Percentiles rank a stretch among this genome's conserved stretches.
Evolutionary conservation across 164 flowering plant genomes (phyloP).

Genomic region (Macadamia tetraphylla): DNA sequence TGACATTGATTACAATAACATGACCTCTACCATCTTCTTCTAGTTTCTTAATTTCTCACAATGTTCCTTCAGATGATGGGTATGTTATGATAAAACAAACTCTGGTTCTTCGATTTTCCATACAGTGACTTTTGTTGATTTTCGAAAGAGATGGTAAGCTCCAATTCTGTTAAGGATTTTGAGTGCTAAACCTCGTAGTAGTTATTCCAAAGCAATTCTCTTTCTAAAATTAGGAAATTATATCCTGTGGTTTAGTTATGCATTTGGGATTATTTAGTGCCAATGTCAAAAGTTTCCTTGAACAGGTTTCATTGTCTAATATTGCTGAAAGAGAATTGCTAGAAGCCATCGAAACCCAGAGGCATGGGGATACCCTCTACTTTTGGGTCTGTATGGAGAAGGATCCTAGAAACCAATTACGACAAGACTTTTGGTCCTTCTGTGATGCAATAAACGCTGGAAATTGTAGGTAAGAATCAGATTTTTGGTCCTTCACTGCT

Average conservation of each 20-base stretch:
- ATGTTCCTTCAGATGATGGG: no score
- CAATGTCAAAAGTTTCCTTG: conserved; percentile 3
- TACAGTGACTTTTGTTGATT: not conserved
- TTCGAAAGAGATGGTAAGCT: not conserved
- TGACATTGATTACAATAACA: no score
- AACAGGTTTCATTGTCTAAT: conserved; percentile 66
- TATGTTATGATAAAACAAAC: not conserved
- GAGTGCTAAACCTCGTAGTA: no score
- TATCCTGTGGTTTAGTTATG: not conserved
- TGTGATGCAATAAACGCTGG: conserved; percentile 98
- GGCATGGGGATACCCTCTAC: conserved; percentile 82
- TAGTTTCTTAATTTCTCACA: no score
- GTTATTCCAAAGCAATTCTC: no score
- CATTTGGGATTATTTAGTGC: conserved; percentile 4
- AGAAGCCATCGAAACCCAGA: conserved; percentile 51
- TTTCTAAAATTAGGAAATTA: not conserved
- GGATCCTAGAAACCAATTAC: conserved; percentile 64
- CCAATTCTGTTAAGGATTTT: not conserved
- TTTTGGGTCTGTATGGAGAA: conserved; percentile 90
- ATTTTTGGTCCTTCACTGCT: no score
- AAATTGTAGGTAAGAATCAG: conserved; percentile 69
- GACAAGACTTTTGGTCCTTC: conserved; percentile 87
- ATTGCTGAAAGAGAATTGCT: conserved; percentile 62
- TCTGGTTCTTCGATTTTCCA: not conserved
- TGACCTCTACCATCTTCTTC: no score